Evolutionary conservation across 208 protist genomes (phyloP), one percentile per base, ranked within the genome.

Genomic region (Wallacemonas collosoma): DNA sequence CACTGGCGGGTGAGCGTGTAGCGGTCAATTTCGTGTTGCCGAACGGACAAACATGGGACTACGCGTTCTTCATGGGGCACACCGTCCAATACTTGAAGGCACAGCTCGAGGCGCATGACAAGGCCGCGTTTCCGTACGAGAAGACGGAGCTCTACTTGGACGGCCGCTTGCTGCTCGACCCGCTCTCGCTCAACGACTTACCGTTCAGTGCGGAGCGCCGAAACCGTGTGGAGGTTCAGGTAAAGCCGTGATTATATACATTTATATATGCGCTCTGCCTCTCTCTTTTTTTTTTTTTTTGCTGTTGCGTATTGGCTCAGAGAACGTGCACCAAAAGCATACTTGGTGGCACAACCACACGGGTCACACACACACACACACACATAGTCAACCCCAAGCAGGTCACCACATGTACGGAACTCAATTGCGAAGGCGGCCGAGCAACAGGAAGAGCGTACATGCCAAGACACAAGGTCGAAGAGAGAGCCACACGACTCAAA

Each of bases 151-250:
- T 96, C 9, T 93, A 85, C 69, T 75, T 96, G 12, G 81, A 72
- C 3, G 82, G 90, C 12, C 76, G 79, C 45, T 38, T 82, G 53
- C 74, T 96, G 45, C 65, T 93, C 4, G 91, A 96, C 75, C 91
- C 91, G 5, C 73, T 96, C 5, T 94, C 89, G 38, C 74, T 96
- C 45, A 88, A 87, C 60, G 91, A 96, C 65, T 66, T 94, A 51
- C 88, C 91, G 1, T 94, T 96, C 57, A 71, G 75, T 48, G 73
- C 76, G 5, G 68, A 80, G 2, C 70, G 76, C 48, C 76, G 80
- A 1, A 96, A 96, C 68, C 36, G 80, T 54, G 85, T 90, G 14
- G 56, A 51, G 14, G 87, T 90, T n/a, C 68, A 76, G 15, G 35
- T 83, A 56, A 61, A 43, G 38, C 72, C 40, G 26, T 54, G 43